Base-by-base conservation (phyloP, 2,329 filamentous ascomycete genomes). In the Sporothrix humicola region DNA sequence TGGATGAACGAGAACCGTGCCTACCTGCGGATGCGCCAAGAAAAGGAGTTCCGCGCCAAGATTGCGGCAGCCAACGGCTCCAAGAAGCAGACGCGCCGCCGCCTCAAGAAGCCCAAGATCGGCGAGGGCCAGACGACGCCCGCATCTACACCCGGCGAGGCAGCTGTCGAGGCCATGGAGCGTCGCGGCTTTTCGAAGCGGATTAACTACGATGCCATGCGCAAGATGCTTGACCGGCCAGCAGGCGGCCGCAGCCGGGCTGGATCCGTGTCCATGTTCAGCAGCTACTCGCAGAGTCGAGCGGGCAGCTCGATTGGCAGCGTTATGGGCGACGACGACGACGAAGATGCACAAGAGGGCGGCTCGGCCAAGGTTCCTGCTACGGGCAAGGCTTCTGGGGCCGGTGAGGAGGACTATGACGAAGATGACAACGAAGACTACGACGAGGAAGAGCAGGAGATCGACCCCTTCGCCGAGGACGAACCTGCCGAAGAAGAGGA, bases 1-100 rank as follows among this genome's bases (percentile, higher is more conserved):
- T 99, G 96, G 96, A 90, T 97, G 59, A 95, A 95, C 74, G 91
- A 95, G 80, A 98, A 99, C 82, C 94, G 96, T 80, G 94, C 97
- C 77, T 99, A 95, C 88, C 86, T 99, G 54, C 92, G 95, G 9
- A 88, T 90, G 68, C 92, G 97, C 79, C 94, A 98, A 79, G 90
- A 93, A 74, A 97, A 96, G 81, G 87, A 92, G 7, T 91, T 97
- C 73, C 89, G 92, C 54, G 88, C 90, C 74, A 93, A 94, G 81
- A 84, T 89, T 75, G 88, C 77, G 9, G 75, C 75, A 2, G 75
- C 75, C 48, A 76, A 75, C 72, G 76, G 76, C 6, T 70, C 81
- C n/a, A 77, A 77, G 74, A 77, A 76, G 72, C 76, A 76, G 75
- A 76, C 75, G 20, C 76, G 77, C 12, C 84, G 88, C 17, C 84